phyloP scores from a whole-genome alignment of 139 green algal species.

The Auxenochlorella pyrenoidosa region DNA sequence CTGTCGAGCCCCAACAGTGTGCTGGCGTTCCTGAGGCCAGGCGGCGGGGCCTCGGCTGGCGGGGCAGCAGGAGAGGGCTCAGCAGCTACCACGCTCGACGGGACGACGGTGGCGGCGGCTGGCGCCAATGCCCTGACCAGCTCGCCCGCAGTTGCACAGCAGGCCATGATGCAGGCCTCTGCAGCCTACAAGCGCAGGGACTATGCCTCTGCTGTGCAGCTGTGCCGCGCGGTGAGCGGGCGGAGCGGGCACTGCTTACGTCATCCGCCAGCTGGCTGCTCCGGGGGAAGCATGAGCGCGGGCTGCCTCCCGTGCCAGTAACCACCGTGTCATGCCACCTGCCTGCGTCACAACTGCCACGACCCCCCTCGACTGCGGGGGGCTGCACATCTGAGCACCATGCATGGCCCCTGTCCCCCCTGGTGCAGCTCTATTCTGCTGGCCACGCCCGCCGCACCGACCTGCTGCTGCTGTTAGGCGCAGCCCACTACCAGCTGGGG shows the following conservation, averaged over 20 bases:
- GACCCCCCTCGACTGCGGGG: too few relatives aligned
- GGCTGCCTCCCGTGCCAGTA: too few relatives aligned
- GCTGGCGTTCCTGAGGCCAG: background rate
- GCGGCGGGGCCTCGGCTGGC: background rate
- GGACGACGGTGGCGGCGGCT: background rate
- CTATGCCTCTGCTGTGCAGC: slow-evolving; percentile 57
- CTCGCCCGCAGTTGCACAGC: background rate
- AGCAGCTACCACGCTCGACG: background rate
- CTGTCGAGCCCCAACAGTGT: background rate
- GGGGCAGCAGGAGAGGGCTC: background rate
- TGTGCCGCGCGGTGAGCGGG: slow-evolving; percentile 65
- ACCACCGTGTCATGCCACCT: too few relatives aligned
- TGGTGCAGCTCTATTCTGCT: slow-evolving; percentile 45
- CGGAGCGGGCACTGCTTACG: background rate
- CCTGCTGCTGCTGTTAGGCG: slow-evolving; percentile 85
- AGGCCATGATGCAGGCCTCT: slow-evolving; percentile 51
- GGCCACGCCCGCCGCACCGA: slow-evolving; percentile 62
- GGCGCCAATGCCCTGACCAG: background rate
- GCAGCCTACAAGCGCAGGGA: slow-evolving; percentile 62
- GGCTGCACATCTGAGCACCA: too few relatives aligned
- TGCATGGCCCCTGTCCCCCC: background rate
- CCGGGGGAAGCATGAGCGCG: too few relatives aligned
- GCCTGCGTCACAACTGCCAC: background rate
- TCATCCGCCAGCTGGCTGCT: background rate
- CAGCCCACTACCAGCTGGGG: slow-evolving; percentile 84